Percentiles rank a stretch among this genome's conserved stretches.
Conservation (phyloP, 768 basidiomycete species). For the Kwoniella mangroviensis region DNA sequence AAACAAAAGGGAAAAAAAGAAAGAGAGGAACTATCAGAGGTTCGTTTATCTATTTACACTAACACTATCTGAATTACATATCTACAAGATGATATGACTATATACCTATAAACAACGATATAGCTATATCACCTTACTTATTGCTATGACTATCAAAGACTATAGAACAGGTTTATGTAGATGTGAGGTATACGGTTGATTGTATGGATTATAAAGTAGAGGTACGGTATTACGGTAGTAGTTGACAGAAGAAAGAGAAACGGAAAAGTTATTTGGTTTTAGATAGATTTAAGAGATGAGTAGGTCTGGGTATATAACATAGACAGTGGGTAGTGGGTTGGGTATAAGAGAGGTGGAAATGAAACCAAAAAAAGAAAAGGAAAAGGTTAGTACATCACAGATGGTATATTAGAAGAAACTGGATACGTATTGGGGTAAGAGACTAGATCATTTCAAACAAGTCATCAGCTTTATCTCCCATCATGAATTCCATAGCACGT, state of each 20-base stretch:
- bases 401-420: conserved; percentile 20
- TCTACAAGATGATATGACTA: background rate
- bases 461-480: background rate
- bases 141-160: conserved; percentile 3
- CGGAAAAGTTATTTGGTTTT: background rate
- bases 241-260: too few species aligned
- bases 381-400: conserved; percentile 10
- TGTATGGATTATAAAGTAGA: background rate
- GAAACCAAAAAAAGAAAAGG: background rate
- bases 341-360: conserved; percentile 1
- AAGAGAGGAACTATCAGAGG: background rate
- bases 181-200: background rate
- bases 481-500: background rate
- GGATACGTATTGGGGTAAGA: conserved; percentile 25
- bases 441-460: background rate
- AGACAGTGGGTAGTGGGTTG: background rate
- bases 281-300: background rate
- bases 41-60: background rate
- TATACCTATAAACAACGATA: conserved; percentile 3
- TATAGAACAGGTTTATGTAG: background rate
- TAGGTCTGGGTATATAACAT: background rate
- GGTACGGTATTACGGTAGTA: too few species aligned
- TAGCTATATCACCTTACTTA: background rate
- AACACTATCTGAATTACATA: background rate
- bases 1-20: background rate